Conservation (phyloP, 2,329 filamentous ascomycete genomes). For the Verticillium nubilum region DNA sequence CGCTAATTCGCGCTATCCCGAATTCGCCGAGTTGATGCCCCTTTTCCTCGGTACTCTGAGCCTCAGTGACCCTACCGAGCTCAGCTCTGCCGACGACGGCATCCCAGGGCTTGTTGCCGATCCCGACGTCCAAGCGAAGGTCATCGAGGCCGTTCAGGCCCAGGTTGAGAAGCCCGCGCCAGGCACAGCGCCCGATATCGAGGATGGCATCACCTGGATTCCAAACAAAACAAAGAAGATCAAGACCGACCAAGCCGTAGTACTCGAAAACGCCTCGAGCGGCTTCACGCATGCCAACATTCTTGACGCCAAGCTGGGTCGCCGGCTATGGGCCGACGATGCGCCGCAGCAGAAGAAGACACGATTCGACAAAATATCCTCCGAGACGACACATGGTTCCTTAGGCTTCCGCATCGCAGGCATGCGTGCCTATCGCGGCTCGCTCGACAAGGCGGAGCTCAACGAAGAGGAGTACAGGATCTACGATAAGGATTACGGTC, state of each 20-base stretch:
- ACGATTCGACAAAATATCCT: slow-evolving; percentile 54
- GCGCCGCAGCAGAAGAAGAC: slow-evolving; percentile 53
- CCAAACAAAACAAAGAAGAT: slow-evolving; percentile 55
- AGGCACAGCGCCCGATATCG: slow-evolving; percentile 3
- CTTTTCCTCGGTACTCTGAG: slow-evolving; percentile 74
- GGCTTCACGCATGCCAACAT: slow-evolving; percentile 85
- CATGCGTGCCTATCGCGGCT: slow-evolving; percentile 59
- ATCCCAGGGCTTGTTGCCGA: slow-evolving; percentile 37
- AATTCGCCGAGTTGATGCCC: slow-evolving; percentile 78
- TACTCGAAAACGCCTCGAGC: slow-evolving; percentile 76
- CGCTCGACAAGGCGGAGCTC: slow-evolving; percentile 42
- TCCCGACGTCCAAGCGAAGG: slow-evolving; percentile 25
- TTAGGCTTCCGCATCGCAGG: slow-evolving; percentile 60
- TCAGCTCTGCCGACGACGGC: slow-evolving; percentile 41
- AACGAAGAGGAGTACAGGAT: slow-evolving; percentile 51
- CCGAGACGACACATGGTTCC: slow-evolving; percentile 53
- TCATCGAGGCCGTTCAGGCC: slow-evolving; percentile 24
- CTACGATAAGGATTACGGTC: slow-evolving; percentile 60
- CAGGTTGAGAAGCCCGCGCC: slow-evolving; percentile 11
- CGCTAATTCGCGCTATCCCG: slow-evolving; percentile 57
- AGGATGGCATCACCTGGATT: slow-evolving; percentile 30
- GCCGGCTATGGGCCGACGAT: slow-evolving; percentile 77
- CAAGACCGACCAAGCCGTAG: slow-evolving; percentile 72
- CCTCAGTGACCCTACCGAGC: slow-evolving; percentile 52
- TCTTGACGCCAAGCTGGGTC: slow-evolving; percentile 86